Evolutionary conservation across 208 protist species (phyloP).

Genomic region (Wallacemonas sp.): DNA sequence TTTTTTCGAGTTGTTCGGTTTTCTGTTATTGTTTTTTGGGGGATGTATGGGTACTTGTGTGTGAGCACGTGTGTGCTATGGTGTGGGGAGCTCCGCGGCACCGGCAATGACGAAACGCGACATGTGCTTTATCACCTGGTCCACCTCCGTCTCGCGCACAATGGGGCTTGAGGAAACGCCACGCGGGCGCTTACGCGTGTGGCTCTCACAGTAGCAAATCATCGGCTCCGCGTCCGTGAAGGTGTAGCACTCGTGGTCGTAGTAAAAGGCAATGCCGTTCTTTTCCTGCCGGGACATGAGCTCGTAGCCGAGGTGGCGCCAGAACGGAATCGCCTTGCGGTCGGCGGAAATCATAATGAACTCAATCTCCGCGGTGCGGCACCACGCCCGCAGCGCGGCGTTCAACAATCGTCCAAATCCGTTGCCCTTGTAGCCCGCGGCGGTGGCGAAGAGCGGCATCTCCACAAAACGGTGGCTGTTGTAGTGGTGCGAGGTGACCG

Average conservation of each 20-base stretch:
- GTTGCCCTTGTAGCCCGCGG: slow-evolving; percentile 84
- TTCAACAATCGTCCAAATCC: slow-evolving; percentile 81
- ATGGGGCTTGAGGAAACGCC: not conserved
- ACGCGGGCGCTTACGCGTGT: slow-evolving; percentile 4
- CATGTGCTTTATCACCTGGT: slow-evolving; percentile 39
- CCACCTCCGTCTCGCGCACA: not conserved
- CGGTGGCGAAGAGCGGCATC: slow-evolving; percentile 88
- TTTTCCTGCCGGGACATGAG: slow-evolving; percentile 70
- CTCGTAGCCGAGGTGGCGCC: slow-evolving; percentile 76
- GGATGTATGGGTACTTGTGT: not conserved
- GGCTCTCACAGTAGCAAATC: slow-evolving; percentile 69
- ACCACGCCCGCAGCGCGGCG: slow-evolving; percentile 74
- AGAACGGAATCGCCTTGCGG: slow-evolving; percentile 82
- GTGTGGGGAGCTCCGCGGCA: slow-evolving; percentile 27
- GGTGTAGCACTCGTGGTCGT: slow-evolving; percentile 88
- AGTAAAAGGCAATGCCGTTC: slow-evolving; percentile 83
- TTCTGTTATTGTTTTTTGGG: slow-evolving; percentile 11
- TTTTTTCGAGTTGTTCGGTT: slow-evolving; percentile 5
- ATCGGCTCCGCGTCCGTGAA: slow-evolving; percentile 84
- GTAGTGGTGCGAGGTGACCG: slow-evolving; percentile 75
- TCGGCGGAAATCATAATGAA: slow-evolving; percentile 91
- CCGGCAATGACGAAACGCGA: slow-evolving; percentile 54
- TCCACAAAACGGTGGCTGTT: slow-evolving; percentile 81
- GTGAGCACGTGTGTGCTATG: not conserved
- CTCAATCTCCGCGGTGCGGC: slow-evolving; percentile 39